Base-by-base conservation (phyloP, 345 rosid species). In the Kandelia obovata region DNA sequence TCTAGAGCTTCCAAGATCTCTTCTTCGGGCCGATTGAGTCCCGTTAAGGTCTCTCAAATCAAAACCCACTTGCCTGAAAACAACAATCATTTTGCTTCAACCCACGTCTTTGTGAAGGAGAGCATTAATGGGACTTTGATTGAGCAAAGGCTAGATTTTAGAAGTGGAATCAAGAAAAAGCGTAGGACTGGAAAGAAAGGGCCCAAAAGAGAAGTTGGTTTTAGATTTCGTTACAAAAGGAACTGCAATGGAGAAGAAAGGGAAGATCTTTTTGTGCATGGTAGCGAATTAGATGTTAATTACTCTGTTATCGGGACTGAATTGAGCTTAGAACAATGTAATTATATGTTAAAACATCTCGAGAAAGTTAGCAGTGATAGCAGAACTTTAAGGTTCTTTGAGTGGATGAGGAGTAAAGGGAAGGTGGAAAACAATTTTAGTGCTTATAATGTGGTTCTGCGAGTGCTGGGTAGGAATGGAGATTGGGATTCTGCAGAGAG, bases 401-500 rank as follows among this genome's bases (percentile, higher is more conserved):
- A 85, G 71, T 91, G 98, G 98, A 88, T 91, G 97, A 79, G 87
- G 72, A 73, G 77, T 60, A 82, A 82, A 53, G 87, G 91, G 71
- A 91, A 85, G 79, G 65, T 91, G 58, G 70, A 75, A 73, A 77
- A 83, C 65, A 91, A 89, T 78, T 32, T 80, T n/a, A 57, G 47
- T 28, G 94, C 98, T 73, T 93, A 85, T 65, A 83, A 80, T 80
- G 75, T 84, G 79, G 76, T 89, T 78, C 91, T 93, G 62, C 83
- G 97, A 72, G 91, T 91, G 39, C 71, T 93, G 61, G 81, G 83
- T 68, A 82, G 91, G 80, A 82, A 82, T 69, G 80, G 80, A 83
- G 91, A 91, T 72, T 93, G 98, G 98, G 83, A 82, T 21, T 71
- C 79, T n/a, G 92, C 88, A 0, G 91, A 89, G 82, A 81, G 58